Base-by-base conservation (phyloP, 2,329 filamentous ascomycete genomes). In the Colletotrichum paranaense region DNA sequence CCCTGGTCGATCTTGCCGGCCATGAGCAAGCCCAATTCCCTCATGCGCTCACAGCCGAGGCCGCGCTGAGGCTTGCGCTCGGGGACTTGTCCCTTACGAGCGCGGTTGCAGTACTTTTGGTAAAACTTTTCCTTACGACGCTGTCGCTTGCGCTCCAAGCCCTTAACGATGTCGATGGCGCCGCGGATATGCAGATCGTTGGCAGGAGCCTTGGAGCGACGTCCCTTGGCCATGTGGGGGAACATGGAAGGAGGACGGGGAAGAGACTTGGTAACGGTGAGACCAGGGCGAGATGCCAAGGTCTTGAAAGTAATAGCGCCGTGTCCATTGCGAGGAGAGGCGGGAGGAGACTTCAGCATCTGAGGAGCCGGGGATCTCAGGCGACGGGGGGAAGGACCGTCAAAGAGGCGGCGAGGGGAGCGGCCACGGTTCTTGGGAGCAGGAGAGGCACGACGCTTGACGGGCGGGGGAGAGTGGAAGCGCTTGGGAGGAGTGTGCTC, bases 81-180 rank as follows among this genome's bases (percentile, higher is more conserved):
- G 4, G 85, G 84, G 26, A 89, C 86, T 77, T 90, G 88, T 14
- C 89, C 89, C 79, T 95, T 95, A 76, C 92, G 91, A 70, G 92
- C 92, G 78, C 95, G 94, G 80, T 95, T 92, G 85, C 94, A 97
- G 80, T 96, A 93, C 82, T 97, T 97, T 78, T 95, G 93, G 81
- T 94, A 93, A 79, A 95, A 93, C 83, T 98, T 98, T 83, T 98
- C 95, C 84, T 93, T 95, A 77, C 97, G 93, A 76, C 97, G 92
- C 85, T 97, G 94, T 30, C 95, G 93, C 86, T 98, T 98, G 83
- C 94, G 93, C 85, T 99, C 97, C 1, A 99, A 89, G 9, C 97
- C 97, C 82, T 98, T 97, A 83, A 98, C 94, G 74, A 98, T 99
- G 82, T 98, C 97, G 77, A 99, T 97, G 46, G 97, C 95, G n/a